Evolutionary conservation across 371 early-diverging fungal species (phyloP), one percentile per base, ranked within the genome.

Genomic region (Syncephalastrum contaminatum): DNA sequence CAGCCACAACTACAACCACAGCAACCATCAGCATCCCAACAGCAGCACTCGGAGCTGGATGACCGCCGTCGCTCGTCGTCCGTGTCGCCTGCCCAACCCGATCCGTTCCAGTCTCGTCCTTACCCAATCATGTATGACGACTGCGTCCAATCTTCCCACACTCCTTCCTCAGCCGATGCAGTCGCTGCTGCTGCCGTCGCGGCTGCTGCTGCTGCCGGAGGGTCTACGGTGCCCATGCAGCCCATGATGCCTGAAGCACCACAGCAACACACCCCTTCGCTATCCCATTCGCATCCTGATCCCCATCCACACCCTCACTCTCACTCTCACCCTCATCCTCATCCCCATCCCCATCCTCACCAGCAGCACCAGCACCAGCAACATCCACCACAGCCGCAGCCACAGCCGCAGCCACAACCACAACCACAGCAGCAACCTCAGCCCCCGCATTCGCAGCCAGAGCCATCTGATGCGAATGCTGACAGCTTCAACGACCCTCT

Each of bases 31-130:
- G 36, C 36, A 30, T 12, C 36, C 10, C 10, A 49, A 22, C 36
- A 1, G 10, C 36, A 6, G 10, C 36, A 30, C 10, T 44, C 36
- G 10, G 36, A 30, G 12, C 36, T 30, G 36, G 36, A 58, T 18
- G 53, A 63, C 10, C 46, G 58, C 43, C 44, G 51, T 41, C 60
- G 54, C 13, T 60, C 66, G 18, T 60, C 60, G 10, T 60, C 61
- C 4, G 60, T 56, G 16, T 64, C 64, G 25, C 55, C 58, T 10
- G 5, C 57, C 21, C 18, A 3, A 40, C 19, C 22, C 21, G 24
- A 27, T 6, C 21, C 39, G 10, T 30, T 30, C 36, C 36, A 30
- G 10, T 30, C 36, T 12, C 36, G 36, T 12, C 36, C 36, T 30
- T 30, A 30, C 12, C 7, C 36, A 30, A 6, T 30, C 36, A 30